Base-by-base conservation (phyloP, 1,284 basidiomycete genomes). In the Vanrija pseudolonga region DNA sequence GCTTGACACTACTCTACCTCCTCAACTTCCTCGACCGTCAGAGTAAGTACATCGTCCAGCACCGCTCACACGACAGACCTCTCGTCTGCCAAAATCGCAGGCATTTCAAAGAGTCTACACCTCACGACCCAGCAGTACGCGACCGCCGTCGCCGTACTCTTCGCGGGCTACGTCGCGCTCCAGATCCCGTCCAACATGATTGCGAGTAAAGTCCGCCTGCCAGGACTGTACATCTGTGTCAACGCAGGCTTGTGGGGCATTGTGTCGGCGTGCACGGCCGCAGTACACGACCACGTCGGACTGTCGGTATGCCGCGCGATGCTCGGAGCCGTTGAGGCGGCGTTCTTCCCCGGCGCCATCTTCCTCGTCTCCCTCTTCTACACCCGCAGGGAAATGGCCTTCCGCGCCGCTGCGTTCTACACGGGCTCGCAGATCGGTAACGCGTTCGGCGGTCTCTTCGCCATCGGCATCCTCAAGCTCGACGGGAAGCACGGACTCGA, bases 91-190 rank as follows among this genome's bases (percentile, higher is more conserved):
- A 74, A 73, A 53, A 54, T 74, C 37, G 65, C 62, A 0, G 59
- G 58, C 19, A 67, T 72, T 49, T 45, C 47, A n/a, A 51, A 41
- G 2, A 65, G 69, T 48, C 57, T 73, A 12, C 42, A 50, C 26
- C 39, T 73, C 42, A 64, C 66, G 3, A 62, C 67, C 3, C 58
- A 59, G 11, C 55, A 77, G 40, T 77, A 73, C 63, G 62, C 63
- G 18, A 77, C 76, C 0, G 65, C 67, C 14, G 67, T 79, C 3
- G 70, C 74, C 5, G 67, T 79, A 28, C 67, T 79, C 2, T 79
- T 73, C 50, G 77, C 63, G 17, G 68, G 65, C 23, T 71, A 66
- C 50, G 65, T 69, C 41, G 49, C 63, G 6, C 60, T 71, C 19
- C 72, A 72, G 47, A 53, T 73, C 26, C 68, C 68, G 11, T 66